These are phyloP conservation scores for Casaregolazyma lundiana DNA, from an alignment of 1,139 yeast species.

Conservation along the genomic window DNA sequence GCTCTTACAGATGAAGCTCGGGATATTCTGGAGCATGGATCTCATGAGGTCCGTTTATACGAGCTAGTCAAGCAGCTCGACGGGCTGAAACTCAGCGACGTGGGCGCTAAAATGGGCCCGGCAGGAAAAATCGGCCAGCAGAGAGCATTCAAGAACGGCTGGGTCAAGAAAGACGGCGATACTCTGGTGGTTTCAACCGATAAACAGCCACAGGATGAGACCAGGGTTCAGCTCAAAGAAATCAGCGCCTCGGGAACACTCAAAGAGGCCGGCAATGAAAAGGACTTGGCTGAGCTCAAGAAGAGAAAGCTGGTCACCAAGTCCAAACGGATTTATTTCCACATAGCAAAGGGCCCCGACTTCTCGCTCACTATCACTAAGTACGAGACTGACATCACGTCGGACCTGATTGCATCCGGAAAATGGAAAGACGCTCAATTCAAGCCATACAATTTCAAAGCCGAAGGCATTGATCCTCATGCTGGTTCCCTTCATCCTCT, in stretches of 20 bases:
- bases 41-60: slow-evolving; percentile 83
- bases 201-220: slow-evolving; percentile 56
- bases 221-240: slow-evolving; percentile 58
- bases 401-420: slow-evolving; percentile 77
- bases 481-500: slow-evolving; percentile 96
- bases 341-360: slow-evolving; percentile 73
- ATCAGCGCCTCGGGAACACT: slow-evolving; percentile 57
- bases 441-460: slow-evolving; percentile 93
- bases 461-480: slow-evolving; percentile 82
- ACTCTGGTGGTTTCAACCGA: slow-evolving; percentile 51
- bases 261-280: slow-evolving; percentile 41
- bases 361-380: slow-evolving; percentile 77
- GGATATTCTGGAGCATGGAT: slow-evolving; percentile 72
- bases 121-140: slow-evolving; percentile 93
- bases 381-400: slow-evolving; percentile 87
- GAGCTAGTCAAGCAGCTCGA: slow-evolving; percentile 72
- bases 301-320: slow-evolving; percentile 82
- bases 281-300: slow-evolving; percentile 78
- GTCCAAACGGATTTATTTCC: slow-evolving; percentile 71
- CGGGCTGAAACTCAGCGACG: slow-evolving; percentile 79
- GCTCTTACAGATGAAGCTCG: slow-evolving; percentile 75
- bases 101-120: slow-evolving; percentile 64
- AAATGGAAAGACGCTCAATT: slow-evolving; percentile 80
- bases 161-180: slow-evolving; percentile 89
- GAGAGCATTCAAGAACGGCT: slow-evolving; percentile 96